Percentiles rank a stretch among this genome's conserved stretches.
phyloP scores from a whole-genome alignment of 108 stramenopile species.

The Nitzschia sp. region DNA sequence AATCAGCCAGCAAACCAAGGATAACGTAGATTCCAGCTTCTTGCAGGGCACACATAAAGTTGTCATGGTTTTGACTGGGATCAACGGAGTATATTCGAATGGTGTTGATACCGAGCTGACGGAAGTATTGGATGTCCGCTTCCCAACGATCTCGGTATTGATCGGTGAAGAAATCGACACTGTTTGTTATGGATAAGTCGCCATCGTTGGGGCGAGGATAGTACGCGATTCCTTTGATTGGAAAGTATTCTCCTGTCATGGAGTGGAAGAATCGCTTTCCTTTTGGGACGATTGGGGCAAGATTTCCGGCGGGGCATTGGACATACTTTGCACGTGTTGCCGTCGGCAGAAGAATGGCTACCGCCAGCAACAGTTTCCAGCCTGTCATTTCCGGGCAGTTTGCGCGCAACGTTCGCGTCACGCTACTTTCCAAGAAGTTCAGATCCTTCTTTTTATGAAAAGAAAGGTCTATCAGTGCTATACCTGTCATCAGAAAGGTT shows the following conservation, averaged over 20 bases:
- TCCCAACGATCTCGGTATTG: constrained; percentile 41
- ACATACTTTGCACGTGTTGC: not conserved
- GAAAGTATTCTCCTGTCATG: constrained; percentile 33
- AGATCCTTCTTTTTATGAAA: too few species aligned
- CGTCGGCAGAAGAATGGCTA: too few species aligned
- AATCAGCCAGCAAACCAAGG: constrained; percentile 36
- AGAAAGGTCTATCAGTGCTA: too few species aligned
- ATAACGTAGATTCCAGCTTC: constrained; percentile 52
- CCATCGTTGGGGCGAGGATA: constrained; percentile 55
- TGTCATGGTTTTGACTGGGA: constrained; percentile 39
- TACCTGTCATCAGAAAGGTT: too few species aligned
- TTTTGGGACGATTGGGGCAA: constrained; percentile 17
- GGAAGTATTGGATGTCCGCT: constrained; percentile 38
- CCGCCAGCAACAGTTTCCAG: too few species aligned
- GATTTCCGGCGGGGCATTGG: constrained; percentile 7
- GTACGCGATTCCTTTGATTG: constrained; percentile 52
- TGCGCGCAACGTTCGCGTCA: too few species aligned
- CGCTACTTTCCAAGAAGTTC: too few species aligned
- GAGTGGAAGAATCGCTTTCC: constrained; percentile 48
- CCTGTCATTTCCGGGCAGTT: too few species aligned
- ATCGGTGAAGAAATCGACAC: constrained; percentile 48
- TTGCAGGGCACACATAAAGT: constrained; percentile 53
- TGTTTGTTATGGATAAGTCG: constrained; percentile 16
- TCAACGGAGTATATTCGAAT: constrained; percentile 49
- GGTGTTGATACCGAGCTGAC: constrained; percentile 47